These are phyloP conservation scores for Exophiala bonariae DNA, from an alignment of 2,329 filamentous ascomycete species.

Conservation along the genomic window DNA sequence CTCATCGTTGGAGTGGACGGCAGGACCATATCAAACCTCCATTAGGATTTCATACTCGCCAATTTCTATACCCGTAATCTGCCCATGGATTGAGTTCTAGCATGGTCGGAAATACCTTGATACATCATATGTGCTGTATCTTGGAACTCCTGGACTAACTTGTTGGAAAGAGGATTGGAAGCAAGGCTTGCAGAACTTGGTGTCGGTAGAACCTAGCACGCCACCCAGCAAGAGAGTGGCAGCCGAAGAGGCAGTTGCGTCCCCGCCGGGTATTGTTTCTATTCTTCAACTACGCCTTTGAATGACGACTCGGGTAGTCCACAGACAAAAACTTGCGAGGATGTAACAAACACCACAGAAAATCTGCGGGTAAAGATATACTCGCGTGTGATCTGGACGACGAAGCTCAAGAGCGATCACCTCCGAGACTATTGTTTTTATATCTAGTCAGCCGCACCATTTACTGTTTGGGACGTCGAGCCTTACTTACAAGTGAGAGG, in stretches of 20 bases:
- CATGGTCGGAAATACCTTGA: neutral
- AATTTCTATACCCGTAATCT: neutral
- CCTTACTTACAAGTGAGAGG: conserved; percentile 47
- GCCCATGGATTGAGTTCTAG: neutral
- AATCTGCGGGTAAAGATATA: conserved; percentile 52
- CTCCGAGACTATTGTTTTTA: conserved; percentile 43
- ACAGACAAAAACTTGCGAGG: conserved; percentile 21
- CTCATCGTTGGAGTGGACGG: neutral
- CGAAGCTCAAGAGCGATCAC: conserved; percentile 54
- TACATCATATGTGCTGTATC: neutral
- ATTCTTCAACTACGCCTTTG: conserved; percentile 1
- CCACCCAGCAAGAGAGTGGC: neutral
- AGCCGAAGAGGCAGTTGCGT: neutral
- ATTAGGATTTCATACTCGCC: neutral
- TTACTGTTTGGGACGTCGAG: neutral
- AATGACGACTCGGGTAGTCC: conserved; percentile 6
- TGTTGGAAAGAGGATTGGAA: neutral
- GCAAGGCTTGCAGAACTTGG: neutral
- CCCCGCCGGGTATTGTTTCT: neutral
- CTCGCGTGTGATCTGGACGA: conserved; percentile 37
- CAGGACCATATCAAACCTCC: neutral
- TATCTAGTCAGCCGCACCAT: neutral
- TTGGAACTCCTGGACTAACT: neutral
- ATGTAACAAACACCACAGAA: conserved; percentile 44
- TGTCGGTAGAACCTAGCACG: neutral